Evolutionary conservation across 2,329 filamentous ascomycete species (phyloP), one percentile per base, ranked within the genome.

Genomic region (Parasarocladium wereldwijsianum): DNA sequence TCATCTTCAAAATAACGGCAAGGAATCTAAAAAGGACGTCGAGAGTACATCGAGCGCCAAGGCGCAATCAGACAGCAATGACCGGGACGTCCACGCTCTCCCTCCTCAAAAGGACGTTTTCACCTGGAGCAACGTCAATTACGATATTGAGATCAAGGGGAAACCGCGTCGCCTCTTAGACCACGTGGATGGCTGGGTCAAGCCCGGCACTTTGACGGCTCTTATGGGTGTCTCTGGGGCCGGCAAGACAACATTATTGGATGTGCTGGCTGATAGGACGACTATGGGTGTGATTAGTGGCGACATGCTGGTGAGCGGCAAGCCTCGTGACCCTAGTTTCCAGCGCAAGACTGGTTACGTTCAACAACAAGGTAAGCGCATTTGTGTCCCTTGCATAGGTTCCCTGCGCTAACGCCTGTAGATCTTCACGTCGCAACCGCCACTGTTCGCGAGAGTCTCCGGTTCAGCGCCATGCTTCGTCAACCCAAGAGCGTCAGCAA

Each of bases 111-210:
- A 40, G 4, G 59, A 62, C 20, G 66, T 86, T 32, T 87, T 90
- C 50, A 78, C 79, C 24, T 92, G 82, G 83, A 64, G 71, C 32
- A 64, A 85, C 40, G 75, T 90, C 1, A 76, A 73, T 38, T 92
- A 68, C 33, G 63, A 72, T 13, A 66, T 73, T 38, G 67, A 77
- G 40, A 80, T 92, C 53, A 90, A 90, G 54, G 64, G 63, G 2
- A 69, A 82, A 38, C 55, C 63, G 1, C 69, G 82, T n/a, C 66
- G 77, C 12, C 48, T 93, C 36, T 54, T 93, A 31, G 76, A 93
- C 40, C 60, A 85, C 33, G 79, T 93, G 2, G 72, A 81, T 40
- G 85, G 85, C 5, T 93, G 82, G 80, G 82, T 93, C 33, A 86
- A 86, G 49, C 85, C 85, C 0, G 85, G 85, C 17, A 92, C 81